phyloP scores from a whole-genome alignment of 106 monocot genomes.

The Acorus gramineus region DNA sequence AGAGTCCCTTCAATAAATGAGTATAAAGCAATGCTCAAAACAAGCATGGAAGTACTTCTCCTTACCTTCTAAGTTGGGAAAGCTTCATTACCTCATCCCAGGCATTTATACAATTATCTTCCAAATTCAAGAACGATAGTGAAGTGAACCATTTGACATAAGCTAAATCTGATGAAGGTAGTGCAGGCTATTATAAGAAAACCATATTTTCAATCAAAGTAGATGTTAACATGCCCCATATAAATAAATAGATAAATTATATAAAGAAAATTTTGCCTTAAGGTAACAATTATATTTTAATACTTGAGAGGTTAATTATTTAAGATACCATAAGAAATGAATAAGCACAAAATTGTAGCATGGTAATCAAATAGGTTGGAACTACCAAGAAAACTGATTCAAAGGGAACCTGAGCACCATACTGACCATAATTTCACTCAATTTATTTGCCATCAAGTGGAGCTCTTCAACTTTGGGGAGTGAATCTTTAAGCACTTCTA shows the following conservation, averaged over 20 bases:
- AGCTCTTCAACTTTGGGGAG: conserved; percentile 67
- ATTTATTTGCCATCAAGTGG: conserved; percentile 70
- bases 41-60: neutral
- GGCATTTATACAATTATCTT: conserved; percentile 53
- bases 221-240: neutral
- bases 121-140: conserved; percentile 72
- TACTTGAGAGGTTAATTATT: too few species aligned
- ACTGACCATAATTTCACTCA: conserved; percentile 44
- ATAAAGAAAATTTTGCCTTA: too few species aligned
- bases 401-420: conserved; percentile 1
- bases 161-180: conserved; percentile 5
- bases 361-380: too few species aligned
- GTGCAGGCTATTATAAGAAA: conserved; percentile 35
- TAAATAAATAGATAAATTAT: too few species aligned
- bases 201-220: neutral
- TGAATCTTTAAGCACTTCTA: conserved; percentile 64
- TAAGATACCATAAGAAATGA: too few species aligned
- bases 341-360: too few species aligned
- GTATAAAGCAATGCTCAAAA: too few species aligned
- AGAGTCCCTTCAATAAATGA: too few species aligned
- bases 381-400: too few species aligned
- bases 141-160: conserved; percentile 46
- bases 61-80: conserved; percentile 68
- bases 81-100: conserved; percentile 90
- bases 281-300: too few species aligned